These are phyloP conservation scores for Uncinocarpus reesii DNA, from an alignment of 2,329 filamentous ascomycete species.

Conservation along the genomic window DNA sequence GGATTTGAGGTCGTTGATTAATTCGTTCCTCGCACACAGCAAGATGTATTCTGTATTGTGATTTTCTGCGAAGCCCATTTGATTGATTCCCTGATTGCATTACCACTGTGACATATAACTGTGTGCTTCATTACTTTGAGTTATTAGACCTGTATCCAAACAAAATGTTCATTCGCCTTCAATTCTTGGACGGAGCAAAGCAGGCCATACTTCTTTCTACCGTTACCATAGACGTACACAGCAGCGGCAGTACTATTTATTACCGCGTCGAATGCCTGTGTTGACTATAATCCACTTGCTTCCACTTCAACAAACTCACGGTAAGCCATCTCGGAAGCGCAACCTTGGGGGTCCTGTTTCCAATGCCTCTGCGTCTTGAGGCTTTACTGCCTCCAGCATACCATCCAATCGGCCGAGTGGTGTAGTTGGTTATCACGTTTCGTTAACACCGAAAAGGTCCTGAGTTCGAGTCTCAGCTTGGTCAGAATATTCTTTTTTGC, in stretches of 20 bases:
- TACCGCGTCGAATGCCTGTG: no score
- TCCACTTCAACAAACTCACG: not conserved
- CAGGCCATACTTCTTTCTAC: no score
- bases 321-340: not conserved
- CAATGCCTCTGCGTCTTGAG: not conserved
- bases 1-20: not conserved
- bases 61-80: not conserved
- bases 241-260: no score
- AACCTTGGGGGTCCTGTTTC: not conserved
- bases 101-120: constrained; percentile 10
- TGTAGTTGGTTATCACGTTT: constrained; percentile 17
- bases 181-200: no score
- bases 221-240: no score
- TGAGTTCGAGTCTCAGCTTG: constrained; percentile 18
- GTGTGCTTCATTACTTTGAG: not conserved
- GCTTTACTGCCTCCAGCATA: not conserved
- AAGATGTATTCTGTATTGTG: constrained; percentile 9
- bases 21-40: not conserved
- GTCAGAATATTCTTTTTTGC: constrained; percentile 11
- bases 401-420: constrained; percentile 12
- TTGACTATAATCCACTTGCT: no score
- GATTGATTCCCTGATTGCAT: constrained; percentile 3
- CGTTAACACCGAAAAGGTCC: constrained; percentile 17
- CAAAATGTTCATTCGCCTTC: no score
- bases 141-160: constrained; percentile 4